Base-by-base conservation (phyloP, 2,329 filamentous ascomycete genomes). In the Colletotrichum caudatum region DNA sequence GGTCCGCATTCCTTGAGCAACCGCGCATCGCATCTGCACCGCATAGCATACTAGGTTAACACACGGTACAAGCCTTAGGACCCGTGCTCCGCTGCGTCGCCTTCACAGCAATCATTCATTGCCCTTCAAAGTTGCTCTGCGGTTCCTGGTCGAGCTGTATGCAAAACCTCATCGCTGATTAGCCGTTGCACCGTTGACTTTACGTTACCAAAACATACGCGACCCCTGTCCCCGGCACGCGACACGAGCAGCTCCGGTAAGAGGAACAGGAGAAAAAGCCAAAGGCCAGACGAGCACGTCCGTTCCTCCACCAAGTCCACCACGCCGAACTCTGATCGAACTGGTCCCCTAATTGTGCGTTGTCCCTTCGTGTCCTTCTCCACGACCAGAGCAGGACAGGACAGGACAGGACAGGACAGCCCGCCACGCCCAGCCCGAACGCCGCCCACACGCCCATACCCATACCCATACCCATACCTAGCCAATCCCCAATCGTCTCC, bases 221-320 rank as follows among this genome's bases (percentile, higher is more conserved):
- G 37, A 64, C 54, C 69, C 69, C 69, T 71, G 69, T 18, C 39
- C 64, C 65, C 58, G 53, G 65, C 69, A 69, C 65, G 60, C 69
- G 69, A 69, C 69, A 71, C 69, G 5, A 53, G 33, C 46, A 62
- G 60, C 33, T 50, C 35, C 46, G 33, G n/a, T 41, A 62, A 12
- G 48, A 39, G 26, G 14, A 56, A 20, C 53, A 37, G 53, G 53
- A 37, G 46, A 37, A 53, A 62, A 62, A 62, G 33, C 46, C 23
- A 69, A 61, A 71, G 58, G 69, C 66, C 69, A 71, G 69, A 71
- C 69, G 59, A 71, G 69, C 69, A 71, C 69, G 69, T 71, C 59
- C 59, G 65, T 69, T 66, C 69, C 35, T 66, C 69, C 35, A 44
- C 23, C 54, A 51, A 35, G 44, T 9, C 53, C 18, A 46, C 64